phyloP scores from a whole-genome alignment of 139 green algal species.

The Volvox africanus region DNA sequence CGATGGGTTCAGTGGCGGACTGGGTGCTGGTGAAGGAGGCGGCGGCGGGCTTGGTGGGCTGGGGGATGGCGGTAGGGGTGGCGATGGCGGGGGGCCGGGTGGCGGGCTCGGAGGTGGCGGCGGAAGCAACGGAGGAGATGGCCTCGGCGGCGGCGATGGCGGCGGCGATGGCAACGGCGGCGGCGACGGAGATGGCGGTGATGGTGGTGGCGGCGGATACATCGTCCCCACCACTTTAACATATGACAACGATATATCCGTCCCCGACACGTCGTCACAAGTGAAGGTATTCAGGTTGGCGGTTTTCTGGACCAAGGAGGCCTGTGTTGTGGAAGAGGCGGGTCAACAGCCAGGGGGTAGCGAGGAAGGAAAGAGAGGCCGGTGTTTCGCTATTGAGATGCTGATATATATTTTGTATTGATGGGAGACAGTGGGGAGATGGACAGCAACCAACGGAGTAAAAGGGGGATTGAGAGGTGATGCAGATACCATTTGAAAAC shows the following conservation, averaged over 20 bases:
- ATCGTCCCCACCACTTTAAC: not conserved
- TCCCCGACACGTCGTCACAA: not conserved
- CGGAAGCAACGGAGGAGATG: not conserved
- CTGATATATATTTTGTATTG: too few species aligned
- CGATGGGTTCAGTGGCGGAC: not conserved
- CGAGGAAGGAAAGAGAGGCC: too few species aligned
- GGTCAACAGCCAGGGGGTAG: too few species aligned
- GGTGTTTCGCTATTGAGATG: too few species aligned
- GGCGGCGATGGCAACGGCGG: not conserved
- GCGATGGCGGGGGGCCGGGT: not conserved
- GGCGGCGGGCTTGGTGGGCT: not conserved
- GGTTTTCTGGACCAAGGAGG: not conserved
- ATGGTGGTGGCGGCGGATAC: slow-evolving; percentile 15
- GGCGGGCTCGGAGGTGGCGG: not conserved
- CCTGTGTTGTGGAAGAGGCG: not conserved
- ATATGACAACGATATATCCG: not conserved
- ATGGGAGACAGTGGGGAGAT: too few species aligned
- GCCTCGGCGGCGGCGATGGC: not conserved
- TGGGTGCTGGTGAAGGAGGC: not conserved
- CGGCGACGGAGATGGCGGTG: not conserved
- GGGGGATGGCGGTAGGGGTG: not conserved
- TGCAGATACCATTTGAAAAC: too few species aligned
- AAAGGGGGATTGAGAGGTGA: not conserved
- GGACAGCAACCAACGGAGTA: not conserved
- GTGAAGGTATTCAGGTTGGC: not conserved